Conservation (phyloP, 768 basidiomycete genomes). For the Sutorius australiensis region DNA sequence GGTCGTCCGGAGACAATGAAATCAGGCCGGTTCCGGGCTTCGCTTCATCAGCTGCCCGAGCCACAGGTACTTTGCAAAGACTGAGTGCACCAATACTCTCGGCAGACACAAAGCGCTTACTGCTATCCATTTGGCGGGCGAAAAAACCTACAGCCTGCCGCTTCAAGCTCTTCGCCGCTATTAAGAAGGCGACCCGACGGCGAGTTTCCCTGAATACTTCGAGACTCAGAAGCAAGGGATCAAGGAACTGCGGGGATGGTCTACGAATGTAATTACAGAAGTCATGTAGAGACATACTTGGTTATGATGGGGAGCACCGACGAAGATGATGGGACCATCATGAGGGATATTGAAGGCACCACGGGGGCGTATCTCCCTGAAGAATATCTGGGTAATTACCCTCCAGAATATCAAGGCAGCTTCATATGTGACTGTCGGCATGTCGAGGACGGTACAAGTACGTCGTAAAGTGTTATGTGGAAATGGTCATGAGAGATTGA, state of each 20-base stretch:
- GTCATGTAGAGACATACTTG: constrained; percentile 48
- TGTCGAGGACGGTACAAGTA: constrained; percentile 6
- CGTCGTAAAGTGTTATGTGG: constrained; percentile 5
- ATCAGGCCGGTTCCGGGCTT: constrained; percentile 72
- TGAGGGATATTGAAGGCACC: constrained; percentile 93
- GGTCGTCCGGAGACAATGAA: constrained; percentile 67
- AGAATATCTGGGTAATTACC: constrained; percentile 87
- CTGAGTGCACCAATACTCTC: constrained; percentile 6
- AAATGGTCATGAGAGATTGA: constrained; percentile 5
- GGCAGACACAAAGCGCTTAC: constrained; percentile 41
- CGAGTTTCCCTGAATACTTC: constrained; percentile 84
- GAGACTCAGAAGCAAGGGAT: constrained; percentile 78
- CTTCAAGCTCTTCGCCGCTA: constrained; percentile 87
- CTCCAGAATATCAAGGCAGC: constrained; percentile 82
- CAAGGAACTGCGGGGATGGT: constrained; percentile 67
- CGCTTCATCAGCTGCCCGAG: constrained; percentile 85
- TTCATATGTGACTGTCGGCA: constrained; percentile 51
- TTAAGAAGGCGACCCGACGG: constrained; percentile 79
- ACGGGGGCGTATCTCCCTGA: constrained; percentile 90
- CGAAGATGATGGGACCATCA: constrained; percentile 89
- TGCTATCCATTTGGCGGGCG: constrained; percentile 80
- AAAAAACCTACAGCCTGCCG: constrained; percentile 77
- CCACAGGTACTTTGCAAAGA: constrained; percentile 72
- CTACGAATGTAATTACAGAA: constrained; percentile 8
- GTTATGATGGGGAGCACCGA: constrained; percentile 89